Percentiles rank a stretch among this genome's conserved stretches.
Evolutionary conservation across 2,329 filamentous ascomycete genomes (phyloP).

Genomic region (Paraphaeosphaeria minitans): DNA sequence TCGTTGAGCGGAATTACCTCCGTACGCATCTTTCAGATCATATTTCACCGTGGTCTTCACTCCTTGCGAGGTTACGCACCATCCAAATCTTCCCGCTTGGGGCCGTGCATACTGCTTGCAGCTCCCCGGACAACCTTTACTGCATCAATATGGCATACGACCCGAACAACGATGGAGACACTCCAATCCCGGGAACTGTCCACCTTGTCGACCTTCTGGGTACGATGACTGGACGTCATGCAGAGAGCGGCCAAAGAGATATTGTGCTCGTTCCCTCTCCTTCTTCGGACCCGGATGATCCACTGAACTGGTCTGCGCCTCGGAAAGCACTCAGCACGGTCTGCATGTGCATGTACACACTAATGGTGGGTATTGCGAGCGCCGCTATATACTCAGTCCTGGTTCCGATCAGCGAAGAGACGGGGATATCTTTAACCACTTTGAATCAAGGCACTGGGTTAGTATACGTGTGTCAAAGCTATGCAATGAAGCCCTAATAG

Average conservation of each 20-base stretch:
- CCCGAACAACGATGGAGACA: slow-evolving; percentile 3
- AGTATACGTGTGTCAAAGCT: neutral
- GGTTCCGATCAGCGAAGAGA: slow-evolving; percentile 54
- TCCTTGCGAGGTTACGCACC: neutral
- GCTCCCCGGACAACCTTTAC: too few relatives aligned
- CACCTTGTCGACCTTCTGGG: slow-evolving; percentile 51
- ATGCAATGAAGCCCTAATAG: neutral
- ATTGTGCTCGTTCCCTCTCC: slow-evolving; percentile 50
- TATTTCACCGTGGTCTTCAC: neutral
- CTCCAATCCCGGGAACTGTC: slow-evolving; percentile 47
- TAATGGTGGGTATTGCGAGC: slow-evolving; percentile 56
- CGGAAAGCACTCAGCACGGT: slow-evolving; percentile 30
- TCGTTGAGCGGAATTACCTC: neutral
- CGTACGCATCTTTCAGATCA: neutral
- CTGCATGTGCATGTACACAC: slow-evolving; percentile 54
- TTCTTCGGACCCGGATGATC: slow-evolving; percentile 42
- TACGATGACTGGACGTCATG: slow-evolving; percentile 45
- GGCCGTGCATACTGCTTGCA: neutral
- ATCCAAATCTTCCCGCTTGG: neutral
- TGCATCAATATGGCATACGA: neutral
- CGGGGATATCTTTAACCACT: slow-evolving; percentile 51
- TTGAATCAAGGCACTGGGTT: slow-evolving; percentile 57
- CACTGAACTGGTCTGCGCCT: slow-evolving; percentile 41
- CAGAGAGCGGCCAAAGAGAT: slow-evolving; percentile 41
- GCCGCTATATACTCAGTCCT: slow-evolving; percentile 59